Percentiles rank a stretch among this genome's conserved stretches.
phyloP scores from a whole-genome alignment of 2,329 filamentous ascomycete species.

The Aspergillus ochraceoroseus region DNA sequence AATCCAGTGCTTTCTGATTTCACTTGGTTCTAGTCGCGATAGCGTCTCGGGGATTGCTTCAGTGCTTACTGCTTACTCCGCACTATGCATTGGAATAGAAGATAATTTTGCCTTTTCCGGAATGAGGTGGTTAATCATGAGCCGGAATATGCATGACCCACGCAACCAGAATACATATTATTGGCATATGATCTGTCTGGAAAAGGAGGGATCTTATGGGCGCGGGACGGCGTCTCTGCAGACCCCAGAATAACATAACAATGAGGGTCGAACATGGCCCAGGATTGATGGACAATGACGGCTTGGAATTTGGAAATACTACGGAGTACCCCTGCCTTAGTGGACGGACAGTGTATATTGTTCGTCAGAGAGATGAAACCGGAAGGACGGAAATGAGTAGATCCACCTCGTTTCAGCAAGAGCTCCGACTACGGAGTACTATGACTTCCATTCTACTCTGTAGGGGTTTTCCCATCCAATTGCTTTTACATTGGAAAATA shows the following conservation, averaged over 20 bases:
- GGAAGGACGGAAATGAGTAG: slow-evolving; percentile 18
- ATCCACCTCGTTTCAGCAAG: slow-evolving; percentile 11
- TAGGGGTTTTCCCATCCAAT: neutral
- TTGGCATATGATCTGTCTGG: slow-evolving; percentile 4
- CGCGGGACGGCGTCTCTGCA: neutral
- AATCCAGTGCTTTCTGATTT: no score
- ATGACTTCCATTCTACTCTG: neutral
- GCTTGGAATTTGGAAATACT: no score
- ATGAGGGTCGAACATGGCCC: neutral
- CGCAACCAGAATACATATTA: neutral
- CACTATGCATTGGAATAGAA: no score
- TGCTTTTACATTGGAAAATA: no score
- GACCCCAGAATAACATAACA: neutral
- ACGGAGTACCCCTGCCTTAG: slow-evolving; percentile 22
- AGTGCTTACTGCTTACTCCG: no score
- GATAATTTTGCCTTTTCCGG: no score
- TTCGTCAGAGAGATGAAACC: slow-evolving; percentile 21
- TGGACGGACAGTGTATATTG: slow-evolving; percentile 11
- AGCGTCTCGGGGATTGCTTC: no score
- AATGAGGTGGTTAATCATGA: neutral
- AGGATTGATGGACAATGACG: slow-evolving; percentile 3
- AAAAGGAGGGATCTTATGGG: slow-evolving; percentile 3
- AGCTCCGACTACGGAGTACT: slow-evolving; percentile 1
- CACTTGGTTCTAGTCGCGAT: no score
- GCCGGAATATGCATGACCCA: neutral